These are phyloP conservation scores for Globisporangium splendens DNA, from an alignment of 352 stramenopile species.

Conservation along the genomic window DNA sequence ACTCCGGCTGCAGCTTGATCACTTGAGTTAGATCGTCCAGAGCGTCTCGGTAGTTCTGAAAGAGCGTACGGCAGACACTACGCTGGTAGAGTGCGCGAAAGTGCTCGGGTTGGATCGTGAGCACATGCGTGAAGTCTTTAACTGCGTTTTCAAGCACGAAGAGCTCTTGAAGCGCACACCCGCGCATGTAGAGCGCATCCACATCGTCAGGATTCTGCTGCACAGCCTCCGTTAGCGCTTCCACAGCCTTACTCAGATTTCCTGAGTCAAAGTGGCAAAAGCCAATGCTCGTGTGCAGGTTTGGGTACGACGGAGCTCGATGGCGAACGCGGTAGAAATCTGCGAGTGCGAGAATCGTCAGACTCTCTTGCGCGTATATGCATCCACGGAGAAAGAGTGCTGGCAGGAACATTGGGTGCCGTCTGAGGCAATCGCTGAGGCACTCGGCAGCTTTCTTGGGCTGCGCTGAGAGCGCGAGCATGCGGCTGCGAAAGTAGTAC, in stretches of 20 bases:
- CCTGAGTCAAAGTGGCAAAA: slow-evolving; percentile 47
- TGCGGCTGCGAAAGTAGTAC: slow-evolving; percentile 39
- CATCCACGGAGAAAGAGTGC: slow-evolving; percentile 51
- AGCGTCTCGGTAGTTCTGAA: slow-evolving; percentile 28
- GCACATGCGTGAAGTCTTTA: slow-evolving; percentile 34
- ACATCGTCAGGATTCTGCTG: slow-evolving; percentile 18
- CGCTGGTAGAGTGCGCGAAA: slow-evolving; percentile 34
- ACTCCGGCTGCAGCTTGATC: slow-evolving; percentile 29
- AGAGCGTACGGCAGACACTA: slow-evolving; percentile 34
- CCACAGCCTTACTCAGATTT: slow-evolving; percentile 35
- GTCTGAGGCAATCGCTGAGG: slow-evolving; percentile 28
- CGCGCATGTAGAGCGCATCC: slow-evolving; percentile 43
- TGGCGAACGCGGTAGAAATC: slow-evolving; percentile 54
- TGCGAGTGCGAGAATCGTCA: slow-evolving; percentile 44
- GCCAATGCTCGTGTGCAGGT: slow-evolving; percentile 47
- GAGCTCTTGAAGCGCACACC: slow-evolving; percentile 47
- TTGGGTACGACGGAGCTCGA: slow-evolving; percentile 35
- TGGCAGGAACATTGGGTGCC: slow-evolving; percentile 40
- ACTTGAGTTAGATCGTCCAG: slow-evolving; percentile 24
- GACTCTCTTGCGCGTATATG: slow-evolving; percentile 45
- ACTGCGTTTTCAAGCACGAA: slow-evolving; percentile 35
- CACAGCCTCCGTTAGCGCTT: slow-evolving; percentile 42
- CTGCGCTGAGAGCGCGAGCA: slow-evolving; percentile 36
- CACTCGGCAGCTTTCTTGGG: slow-evolving; percentile 24
- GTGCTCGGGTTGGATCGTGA: slow-evolving; percentile 17